Conservation (phyloP, 148 eudicot genomes). For the Spergularia marina region DNA sequence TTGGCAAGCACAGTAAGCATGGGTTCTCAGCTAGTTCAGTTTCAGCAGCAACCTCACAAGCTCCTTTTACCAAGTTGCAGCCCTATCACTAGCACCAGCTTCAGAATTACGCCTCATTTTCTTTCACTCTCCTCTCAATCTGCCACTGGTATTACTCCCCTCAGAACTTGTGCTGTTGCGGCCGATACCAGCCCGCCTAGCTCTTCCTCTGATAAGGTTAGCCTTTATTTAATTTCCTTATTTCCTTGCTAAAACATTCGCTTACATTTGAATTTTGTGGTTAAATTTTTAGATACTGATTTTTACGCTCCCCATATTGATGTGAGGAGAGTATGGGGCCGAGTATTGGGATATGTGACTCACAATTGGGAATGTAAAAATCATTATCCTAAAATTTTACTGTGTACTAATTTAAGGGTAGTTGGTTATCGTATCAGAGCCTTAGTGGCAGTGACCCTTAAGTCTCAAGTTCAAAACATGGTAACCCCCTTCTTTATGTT, state of each 20-base stretch:
- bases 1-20: constrained; percentile 26
- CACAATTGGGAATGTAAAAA: no score
- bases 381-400: no score
- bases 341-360: no score
- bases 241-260: no score
- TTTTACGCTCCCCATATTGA: no score
- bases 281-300: no score
- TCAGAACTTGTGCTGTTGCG: constrained; percentile 28
- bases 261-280: neutral
- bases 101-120: neutral
- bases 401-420: no score
- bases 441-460: no score
- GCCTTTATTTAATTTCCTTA: neutral
- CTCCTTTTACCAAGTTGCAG: neutral
- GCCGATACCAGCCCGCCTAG: constrained; percentile 34
- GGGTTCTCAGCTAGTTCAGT: constrained; percentile 6
- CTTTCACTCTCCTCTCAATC: constrained; percentile 18
- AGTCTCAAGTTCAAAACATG: no score
- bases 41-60: constrained; percentile 12
- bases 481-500: no score
- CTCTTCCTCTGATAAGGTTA: constrained; percentile 39
- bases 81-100: neutral
- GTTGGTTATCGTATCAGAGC: no score
- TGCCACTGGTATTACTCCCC: neutral
- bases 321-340: no score